Conservation (phyloP, 495 filamentous ascomycete genomes). For the Immersiella caudata region DNA sequence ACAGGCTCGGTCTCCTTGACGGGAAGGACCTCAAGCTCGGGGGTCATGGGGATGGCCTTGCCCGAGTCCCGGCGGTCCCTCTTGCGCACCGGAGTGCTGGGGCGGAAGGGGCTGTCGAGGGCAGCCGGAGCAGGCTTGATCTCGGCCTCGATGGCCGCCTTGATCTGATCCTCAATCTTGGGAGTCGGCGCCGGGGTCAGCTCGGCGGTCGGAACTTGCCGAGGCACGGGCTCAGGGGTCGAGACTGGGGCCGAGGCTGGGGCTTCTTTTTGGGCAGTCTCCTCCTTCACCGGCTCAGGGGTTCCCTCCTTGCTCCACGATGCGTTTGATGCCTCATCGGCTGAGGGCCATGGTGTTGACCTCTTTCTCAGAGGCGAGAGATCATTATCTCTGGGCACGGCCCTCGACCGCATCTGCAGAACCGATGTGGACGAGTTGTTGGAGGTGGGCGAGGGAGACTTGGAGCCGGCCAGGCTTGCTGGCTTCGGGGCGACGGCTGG, state of each 20-base stretch:
- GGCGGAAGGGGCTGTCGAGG: not conserved
- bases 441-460: constrained; percentile 24
- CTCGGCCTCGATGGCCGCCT: constrained; percentile 20
- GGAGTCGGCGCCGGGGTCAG: constrained; percentile 1
- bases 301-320: constrained; percentile 11
- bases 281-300: constrained; percentile 18
- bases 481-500: constrained; percentile 21
- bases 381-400: constrained; percentile 27
- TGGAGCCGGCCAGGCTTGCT: constrained; percentile 24
- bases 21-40: constrained; percentile 22
- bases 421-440: constrained; percentile 22
- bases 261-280: constrained; percentile 4
- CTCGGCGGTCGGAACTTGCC: not conserved
- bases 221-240: not conserved
- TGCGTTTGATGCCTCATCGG: constrained; percentile 21
- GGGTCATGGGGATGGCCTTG: constrained; percentile 32
- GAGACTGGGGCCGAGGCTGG: no score
- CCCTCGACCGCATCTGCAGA: constrained; percentile 33
- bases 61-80: constrained; percentile 34
- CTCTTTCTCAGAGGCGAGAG: constrained; percentile 22
- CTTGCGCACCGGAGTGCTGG: constrained; percentile 1
- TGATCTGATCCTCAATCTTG: constrained; percentile 2
- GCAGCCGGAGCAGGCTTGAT: constrained; percentile 10
- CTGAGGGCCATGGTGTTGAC: constrained; percentile 26
- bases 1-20: constrained; percentile 22